Evolutionary conservation across 192 early-diverging fungal species (phyloP), one percentile per base, ranked within the genome.

Genomic region (Linnemannia exigua): DNA sequence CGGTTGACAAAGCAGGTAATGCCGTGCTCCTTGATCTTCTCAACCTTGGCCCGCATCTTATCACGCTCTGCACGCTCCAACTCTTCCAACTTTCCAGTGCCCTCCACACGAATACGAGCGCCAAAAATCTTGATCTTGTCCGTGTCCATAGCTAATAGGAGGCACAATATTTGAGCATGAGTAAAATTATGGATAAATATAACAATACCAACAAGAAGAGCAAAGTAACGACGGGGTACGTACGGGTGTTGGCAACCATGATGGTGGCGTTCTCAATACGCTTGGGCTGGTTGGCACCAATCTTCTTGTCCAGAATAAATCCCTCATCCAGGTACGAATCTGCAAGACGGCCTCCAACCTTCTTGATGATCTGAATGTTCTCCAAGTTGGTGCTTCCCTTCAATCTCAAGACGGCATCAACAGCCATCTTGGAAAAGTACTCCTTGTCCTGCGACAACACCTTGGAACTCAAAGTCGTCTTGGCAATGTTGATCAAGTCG

Each of bases 51-150:
- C 83, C 95, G 95, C 98, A 99, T 99, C 94, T 99, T 99, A 75
- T 99, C 90, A 67, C 92, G 94, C 91, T 99, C 98, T 33, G 98
- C 98, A 81, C 98, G 94, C 92, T 99, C 98, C 79, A 99, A 88
- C 91, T 99, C 98, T 48, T 98, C 98, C 46, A 99, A 93, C 92
- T 99, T 97, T 46, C 97, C 97, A 31, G 98, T 98, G 51, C 96
- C 96, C 80, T 98, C 97, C 7, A 99, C 98, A 76, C 96, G 94
- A 76, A 99, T 93, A 72, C 96, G 95, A 37, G 98, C 98, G 76
- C 98, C 98, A 90, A 99, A 99, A 74, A 99, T 96, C 90, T 99
- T 99, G 90, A 99, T 97, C 89, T 99, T 99, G 89, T 99, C 98
- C 16, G 98, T 99, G 89, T 99, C 98, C 98, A 99, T 99, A 44